Percentiles rank a stretch among this genome's conserved stretches.
Evolutionary conservation across 257 asterid species (phyloP).

Genomic region (Rubia yunnanensis): DNA sequence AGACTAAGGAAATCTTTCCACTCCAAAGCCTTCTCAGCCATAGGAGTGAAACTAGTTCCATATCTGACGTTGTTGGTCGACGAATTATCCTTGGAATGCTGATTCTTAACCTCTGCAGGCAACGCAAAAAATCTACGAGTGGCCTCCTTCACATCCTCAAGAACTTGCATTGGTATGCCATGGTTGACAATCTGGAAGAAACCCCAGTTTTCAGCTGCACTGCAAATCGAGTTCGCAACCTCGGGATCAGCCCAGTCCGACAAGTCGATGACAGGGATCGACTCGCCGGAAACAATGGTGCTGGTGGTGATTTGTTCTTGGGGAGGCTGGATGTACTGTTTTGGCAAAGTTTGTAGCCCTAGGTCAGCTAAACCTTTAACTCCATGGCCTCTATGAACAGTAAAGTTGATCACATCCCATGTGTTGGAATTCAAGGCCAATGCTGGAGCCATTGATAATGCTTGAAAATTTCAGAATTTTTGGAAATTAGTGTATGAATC

Average conservation of each 20-base stretch:
- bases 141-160: constrained; percentile 22
- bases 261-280: constrained; percentile 25
- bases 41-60: constrained; percentile 27
- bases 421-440: not conserved
- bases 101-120: constrained; percentile 20
- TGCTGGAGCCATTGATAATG: not conserved
- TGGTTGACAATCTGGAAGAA: constrained; percentile 28
- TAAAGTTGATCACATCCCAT: constrained; percentile 1
- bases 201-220: constrained; percentile 26
- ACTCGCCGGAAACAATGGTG: constrained; percentile 7
- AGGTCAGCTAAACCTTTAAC: constrained; percentile 25
- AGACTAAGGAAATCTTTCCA: constrained; percentile 35
- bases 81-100: constrained; percentile 19
- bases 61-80: constrained; percentile 15
- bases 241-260: constrained; percentile 15
- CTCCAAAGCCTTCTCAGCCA: constrained; percentile 28
- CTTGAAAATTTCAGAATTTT: not conserved
- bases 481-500: too few species aligned
- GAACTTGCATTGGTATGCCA: constrained; percentile 19
- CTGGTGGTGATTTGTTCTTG: constrained; percentile 14
- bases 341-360: constrained; percentile 17
- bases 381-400: constrained; percentile 23
- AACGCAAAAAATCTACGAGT: constrained; percentile 19
- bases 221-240: constrained; percentile 8
- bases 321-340: constrained; percentile 23